These are phyloP conservation scores for Speleostelium caveatum DNA, from an alignment of 78 protist species.

Conservation along the genomic window DNA sequence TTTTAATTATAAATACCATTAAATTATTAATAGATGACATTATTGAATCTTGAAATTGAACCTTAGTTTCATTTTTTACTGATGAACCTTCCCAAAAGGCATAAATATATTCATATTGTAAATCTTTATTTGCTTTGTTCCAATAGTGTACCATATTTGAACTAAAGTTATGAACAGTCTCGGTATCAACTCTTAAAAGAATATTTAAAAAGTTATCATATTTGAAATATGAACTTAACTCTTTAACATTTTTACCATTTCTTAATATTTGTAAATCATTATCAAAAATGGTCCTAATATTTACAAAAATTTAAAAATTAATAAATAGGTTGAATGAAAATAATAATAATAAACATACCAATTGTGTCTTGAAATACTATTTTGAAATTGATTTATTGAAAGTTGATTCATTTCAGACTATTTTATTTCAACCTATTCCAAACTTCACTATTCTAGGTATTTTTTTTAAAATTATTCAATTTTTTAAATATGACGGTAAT, in stretches of 20 bases:
- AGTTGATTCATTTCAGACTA: no score
- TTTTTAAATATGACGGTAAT: no score
- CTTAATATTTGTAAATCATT: background rate
- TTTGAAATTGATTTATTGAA: background rate
- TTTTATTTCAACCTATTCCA: no score
- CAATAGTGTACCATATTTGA: background rate
- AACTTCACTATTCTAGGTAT: no score
- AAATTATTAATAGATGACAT: background rate
- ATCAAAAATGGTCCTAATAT: conserved; percentile 51
- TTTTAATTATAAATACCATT: background rate
- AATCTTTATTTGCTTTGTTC: background rate
- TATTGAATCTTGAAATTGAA: background rate
- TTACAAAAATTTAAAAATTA: background rate
- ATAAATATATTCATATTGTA: background rate
- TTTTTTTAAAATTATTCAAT: no score
- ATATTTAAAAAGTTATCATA: background rate
- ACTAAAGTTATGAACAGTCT: background rate
- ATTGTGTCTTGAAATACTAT: background rate
- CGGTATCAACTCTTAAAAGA: background rate
- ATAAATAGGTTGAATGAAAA: background rate
- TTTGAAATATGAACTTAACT: background rate
- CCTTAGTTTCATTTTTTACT: background rate
- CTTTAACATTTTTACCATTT: background rate
- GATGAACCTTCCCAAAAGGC: conserved; percentile 25
- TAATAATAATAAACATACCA: background rate